A percentile compares a stretch with the other conserved stretches of the same genome.
phyloP scores from a whole-genome alignment of 176 grass and related monocot genomes.

The Poa pratensis region DNA sequence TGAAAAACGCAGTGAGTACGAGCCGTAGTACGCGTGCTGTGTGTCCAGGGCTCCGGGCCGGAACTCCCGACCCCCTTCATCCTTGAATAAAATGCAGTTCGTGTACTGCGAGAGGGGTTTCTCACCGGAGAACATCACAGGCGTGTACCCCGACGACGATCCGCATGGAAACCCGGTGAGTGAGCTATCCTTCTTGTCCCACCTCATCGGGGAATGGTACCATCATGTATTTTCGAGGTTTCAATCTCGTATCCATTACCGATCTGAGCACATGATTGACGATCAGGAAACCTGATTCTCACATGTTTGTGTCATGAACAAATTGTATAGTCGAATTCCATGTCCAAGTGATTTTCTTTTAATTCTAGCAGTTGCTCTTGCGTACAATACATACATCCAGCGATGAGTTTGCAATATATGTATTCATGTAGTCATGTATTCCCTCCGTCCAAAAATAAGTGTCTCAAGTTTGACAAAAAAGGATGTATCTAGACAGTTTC shows the following conservation, averaged over 20 bases:
- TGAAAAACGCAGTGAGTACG: not conserved
- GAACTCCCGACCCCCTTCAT: not conserved
- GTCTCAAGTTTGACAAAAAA: too few relatives aligned
- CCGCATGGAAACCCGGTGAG: conserved; percentile 32
- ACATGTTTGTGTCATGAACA: not conserved
- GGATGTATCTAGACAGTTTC: too few relatives aligned
- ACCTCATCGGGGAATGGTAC: not conserved
- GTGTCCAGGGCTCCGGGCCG: not conserved
- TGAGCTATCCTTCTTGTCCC: not conserved
- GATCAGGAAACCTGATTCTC: not conserved
- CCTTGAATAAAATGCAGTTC: conserved; percentile 41
- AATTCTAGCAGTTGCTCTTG: not conserved
- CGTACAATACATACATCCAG: not conserved
- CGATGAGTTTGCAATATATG: not conserved
- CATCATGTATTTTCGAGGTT: not conserved
- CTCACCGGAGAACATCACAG: conserved; percentile 2
- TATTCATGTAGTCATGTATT: not conserved
- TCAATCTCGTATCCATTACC: not conserved
- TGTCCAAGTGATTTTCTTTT: not conserved
- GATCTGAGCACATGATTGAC: not conserved
- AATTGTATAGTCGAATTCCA: not conserved
- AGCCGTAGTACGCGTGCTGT: not conserved
- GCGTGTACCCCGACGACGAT: not conserved
- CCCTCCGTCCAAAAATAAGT: too few relatives aligned
- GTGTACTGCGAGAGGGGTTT: conserved; percentile 29